These are phyloP conservation scores for Ceratobasidium sp. DNA, from an alignment of 1,284 basidiomycete genomes.

Conservation along the genomic window DNA sequence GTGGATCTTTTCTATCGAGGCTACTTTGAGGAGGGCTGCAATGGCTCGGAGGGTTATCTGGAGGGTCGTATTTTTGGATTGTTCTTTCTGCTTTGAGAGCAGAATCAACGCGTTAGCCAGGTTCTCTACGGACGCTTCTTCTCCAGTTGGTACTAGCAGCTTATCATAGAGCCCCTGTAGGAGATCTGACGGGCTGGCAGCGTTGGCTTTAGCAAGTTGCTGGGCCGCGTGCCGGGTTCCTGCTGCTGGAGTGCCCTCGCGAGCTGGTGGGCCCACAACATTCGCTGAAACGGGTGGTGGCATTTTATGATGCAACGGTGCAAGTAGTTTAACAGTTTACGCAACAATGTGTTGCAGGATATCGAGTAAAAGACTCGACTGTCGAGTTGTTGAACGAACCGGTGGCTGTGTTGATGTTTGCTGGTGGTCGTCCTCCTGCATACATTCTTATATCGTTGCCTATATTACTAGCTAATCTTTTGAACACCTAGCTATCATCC, in stretches of 20 bases:
- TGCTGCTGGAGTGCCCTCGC: not conserved
- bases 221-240: not conserved
- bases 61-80: not conserved
- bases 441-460: too few species aligned
- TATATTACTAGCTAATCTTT: too few species aligned
- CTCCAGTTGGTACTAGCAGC: not conserved
- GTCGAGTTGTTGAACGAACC: not conserved
- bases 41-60: not conserved
- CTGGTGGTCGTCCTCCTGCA: constrained; percentile 5
- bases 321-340: not conserved
- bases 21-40: not conserved
- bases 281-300: not conserved
- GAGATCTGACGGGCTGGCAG: not conserved
- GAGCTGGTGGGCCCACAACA: too few species aligned
- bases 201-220: not conserved
- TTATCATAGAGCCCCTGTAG: not conserved
- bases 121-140: not conserved
- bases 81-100: not conserved
- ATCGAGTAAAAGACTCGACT: not conserved
- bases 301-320: not conserved
- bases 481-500: too few species aligned
- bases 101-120: not conserved
- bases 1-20: not conserved
- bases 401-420: constrained; percentile 17
- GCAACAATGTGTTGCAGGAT: not conserved